Conservation (phyloP, 768 basidiomycete genomes). For the Leccinum pellstonianum region DNA sequence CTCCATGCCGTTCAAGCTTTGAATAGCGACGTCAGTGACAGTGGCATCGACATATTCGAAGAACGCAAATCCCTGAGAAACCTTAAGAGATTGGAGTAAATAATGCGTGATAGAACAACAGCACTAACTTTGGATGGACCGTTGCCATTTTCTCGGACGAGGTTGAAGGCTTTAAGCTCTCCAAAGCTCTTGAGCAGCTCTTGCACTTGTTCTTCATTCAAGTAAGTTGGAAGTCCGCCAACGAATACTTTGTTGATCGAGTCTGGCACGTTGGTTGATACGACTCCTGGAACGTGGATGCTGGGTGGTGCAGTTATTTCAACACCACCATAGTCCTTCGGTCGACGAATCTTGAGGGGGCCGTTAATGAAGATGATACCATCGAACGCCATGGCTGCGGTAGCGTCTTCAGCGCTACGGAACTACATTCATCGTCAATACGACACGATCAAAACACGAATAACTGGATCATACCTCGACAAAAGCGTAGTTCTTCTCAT, state of each 20-base stretch:
- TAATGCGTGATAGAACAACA: not conserved
- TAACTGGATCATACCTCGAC: slow-evolving; percentile 70
- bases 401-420: slow-evolving; percentile 95
- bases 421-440: slow-evolving; percentile 56
- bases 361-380: slow-evolving; percentile 94
- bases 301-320: slow-evolving; percentile 60
- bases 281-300: slow-evolving; percentile 88
- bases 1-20: slow-evolving; percentile 96
- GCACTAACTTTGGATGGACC: slow-evolving; percentile 77
- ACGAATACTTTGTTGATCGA: slow-evolving; percentile 98
- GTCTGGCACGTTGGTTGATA: slow-evolving; percentile 96
- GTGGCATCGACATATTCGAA: slow-evolving; percentile 92
- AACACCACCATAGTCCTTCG: slow-evolving; percentile 91
- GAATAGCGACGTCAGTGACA: slow-evolving; percentile 94
- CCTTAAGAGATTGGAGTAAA: not conserved
- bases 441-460: not conserved
- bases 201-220: slow-evolving; percentile 98
- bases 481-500: slow-evolving; percentile 98
- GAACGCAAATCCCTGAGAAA: slow-evolving; percentile 90
- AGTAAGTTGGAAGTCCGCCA: slow-evolving; percentile 91
- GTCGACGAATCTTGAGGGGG: slow-evolving; percentile 95
- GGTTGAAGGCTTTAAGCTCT: slow-evolving; percentile 95
- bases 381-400: slow-evolving; percentile 95
- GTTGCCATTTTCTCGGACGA: slow-evolving; percentile 91
- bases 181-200: slow-evolving; percentile 97